Base-by-base conservation (phyloP, 192 early-diverging fungal species). In the Chytriomyces sp. region DNA sequence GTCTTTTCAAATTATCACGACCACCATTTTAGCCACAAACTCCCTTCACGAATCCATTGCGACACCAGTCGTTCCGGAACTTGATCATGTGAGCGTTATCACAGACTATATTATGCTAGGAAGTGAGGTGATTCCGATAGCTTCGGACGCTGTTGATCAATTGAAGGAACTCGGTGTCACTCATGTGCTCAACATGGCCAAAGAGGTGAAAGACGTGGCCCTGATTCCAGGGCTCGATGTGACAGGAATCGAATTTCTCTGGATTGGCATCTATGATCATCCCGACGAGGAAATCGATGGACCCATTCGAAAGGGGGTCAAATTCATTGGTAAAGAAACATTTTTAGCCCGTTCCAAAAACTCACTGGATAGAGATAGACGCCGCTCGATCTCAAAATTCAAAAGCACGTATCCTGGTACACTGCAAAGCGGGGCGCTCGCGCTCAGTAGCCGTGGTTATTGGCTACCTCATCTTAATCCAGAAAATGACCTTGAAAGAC, bases 181-280 rank as follows among this genome's bases (percentile, higher is more conserved):
- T 28, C 83, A 91, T 40, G 85, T 93, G 22, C 75, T 93, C 10
- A 93, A 93, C 72, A 88, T 93, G 89, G 91, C 91, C 3, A 81
- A 75, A 39, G 90, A 93, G 71, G 87, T 91, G 40, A 49, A 82
- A 55, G 83, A 88, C 69, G 52, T 55, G 53, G 49, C 64, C 17
- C 53, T 66, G 1, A 28, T 66, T 32, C 69, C 70, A 49, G 80
- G 80, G n/a, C 72, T 74, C 31, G 73, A 2, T 63, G 76, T 38
- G 75, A 80, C 74, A 73, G 75, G 81, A 78, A 71, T 75, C 73
- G 75, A 38, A 57, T 81, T 56, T 76, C 70, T 75, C 36, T 78
- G 78, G 80, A 72, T 82, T 41, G 37, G 62, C 40, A 49, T 78
- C 19, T 53, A 87, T 49, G 91, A 93, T 75, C 86, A 85, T 59